Base-by-base conservation (phyloP, 176 grass and related monocot species). In the Avena sativa region DNA sequence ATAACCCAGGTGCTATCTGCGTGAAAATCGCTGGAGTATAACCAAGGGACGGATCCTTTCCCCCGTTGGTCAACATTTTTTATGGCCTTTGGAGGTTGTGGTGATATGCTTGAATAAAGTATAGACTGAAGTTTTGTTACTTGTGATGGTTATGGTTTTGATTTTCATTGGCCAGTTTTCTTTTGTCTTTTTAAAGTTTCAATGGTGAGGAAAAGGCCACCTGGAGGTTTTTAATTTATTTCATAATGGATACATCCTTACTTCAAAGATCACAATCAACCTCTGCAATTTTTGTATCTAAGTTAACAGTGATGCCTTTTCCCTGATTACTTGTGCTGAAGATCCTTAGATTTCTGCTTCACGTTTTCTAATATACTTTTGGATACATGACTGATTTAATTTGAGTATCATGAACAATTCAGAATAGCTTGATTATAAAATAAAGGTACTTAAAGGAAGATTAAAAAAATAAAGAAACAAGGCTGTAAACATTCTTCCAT, bases 311-410 rank as follows among this genome's bases (percentile, higher is more conserved):
- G 61, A 67, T 67, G 19, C 15, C 9, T 50, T 49, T 65, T 32
- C 12, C 78, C 61, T 80, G 59, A 64, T 65, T 49, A 19, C 15
- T 28, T 50, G 79, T 81, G 43, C 43, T 66, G 12, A 66, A 81
- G 59, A 65, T 47, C 13, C 21, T 4, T 26, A 43, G 34, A 51
- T 57, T 46, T 83, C 51, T 53, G 20, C 50, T 40, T 59, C 44
- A 51, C 36, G 17, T 65, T 49, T 76, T 13, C 14, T 84, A 60
- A 56, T 67, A 50, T 53, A 69, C 0, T 46, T 56, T 56, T 78
- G 9, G 15, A 69, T 30, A 47, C 4, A 44, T 86, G 48, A 9
- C 17, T 6, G 34, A 57, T 70, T 79, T 23, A 47, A 64, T 28
- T 64, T 64, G 23, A 64, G 12, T 64, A 13, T 28, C 23, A 28